Evolutionary conservation across 345 rosid species (phyloP), one percentile per base, ranked within the genome.

Genomic region (Lepidium africanum): DNA sequence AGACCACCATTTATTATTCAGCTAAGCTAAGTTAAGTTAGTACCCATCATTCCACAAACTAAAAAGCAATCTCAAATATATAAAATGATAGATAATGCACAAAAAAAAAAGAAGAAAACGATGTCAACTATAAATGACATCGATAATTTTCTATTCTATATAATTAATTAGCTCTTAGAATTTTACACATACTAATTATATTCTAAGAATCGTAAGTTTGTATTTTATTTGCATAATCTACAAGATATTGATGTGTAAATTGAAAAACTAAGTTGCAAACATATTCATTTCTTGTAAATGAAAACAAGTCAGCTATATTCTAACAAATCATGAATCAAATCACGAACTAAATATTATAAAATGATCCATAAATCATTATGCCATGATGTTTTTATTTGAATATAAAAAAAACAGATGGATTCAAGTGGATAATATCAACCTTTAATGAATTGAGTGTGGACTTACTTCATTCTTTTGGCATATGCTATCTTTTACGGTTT

Each of bases 391-490:
- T 55, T 13, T 1, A 21, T n/a, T 9, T 14, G n/a, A 45, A 37
- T 7, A 36, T 10, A 0, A 32, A 13, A 37, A 46, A 15, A 46
- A 15, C 11, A 16, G 56, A n/a, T 58, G 15, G 48, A 59, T 43
- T 49, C 23, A 51, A 73, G 77, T 59, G 77, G 77, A 43, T 67
- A 67, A 88, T 89, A 83, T 80, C 82, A 74, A 67, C 43, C 55
- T 14, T 42, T 40, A 9, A 23, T 23, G 57, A 51, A 3, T n/a
- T n/a, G 43, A 72, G 72, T 50, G 62, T 73, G 68, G 67, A 59
- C 67, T 73, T 43, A 36, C 72, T 59, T 73, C 62, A 66, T 73
- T 21, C 63, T 67, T 59, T 66, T 59, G 77, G 77, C 67, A 59
- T 73, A 73, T 73, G 57, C 72, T 43, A 66, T 59, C 72, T 66